Evolutionary conservation across 106 monocot species (phyloP), one percentile per base, ranked within the genome.

Genomic region (Platanthera guangdongensis): DNA sequence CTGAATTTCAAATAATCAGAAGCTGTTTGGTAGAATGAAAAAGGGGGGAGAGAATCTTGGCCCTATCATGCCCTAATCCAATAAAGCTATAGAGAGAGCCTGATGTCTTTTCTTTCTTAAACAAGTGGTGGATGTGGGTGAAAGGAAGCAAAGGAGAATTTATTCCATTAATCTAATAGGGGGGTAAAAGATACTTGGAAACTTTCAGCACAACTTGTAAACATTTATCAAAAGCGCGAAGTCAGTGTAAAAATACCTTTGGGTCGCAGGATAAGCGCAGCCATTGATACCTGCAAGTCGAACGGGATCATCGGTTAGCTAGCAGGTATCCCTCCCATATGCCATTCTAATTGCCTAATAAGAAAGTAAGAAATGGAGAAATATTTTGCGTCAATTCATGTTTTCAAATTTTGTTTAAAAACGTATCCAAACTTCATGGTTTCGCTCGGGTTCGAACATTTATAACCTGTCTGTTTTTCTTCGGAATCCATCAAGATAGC

Each of bases 241-340:
- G 13, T 46, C 60, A 0, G 25, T 25, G 49, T n/a, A 51, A 57
- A 14, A 14, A 48, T 67, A 84, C 83, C 83, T 80, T 70, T 69
- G 62, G 2, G 76, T 76, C 14, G 80, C 57, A 50, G 83, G 83
- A 69, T 84, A 84, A 72, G 71, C 60, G 76, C 83, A 84, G 52
- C 79, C 83, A 45, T 52, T 62, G 8, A 10, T n/a, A 76, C 80
- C 83, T 84, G 75, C 68, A 76, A 65, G 18, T 9, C 25, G 52
- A 30, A 62, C 13, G 46, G 49, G 39, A 39, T 39, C 39, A 39
- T 39, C 39, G 39, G 64, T 3, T 13, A 5, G 51, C 21, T 21
- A 50, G 2, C 4, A 21, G 72, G 0, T 30, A 60, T 19, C 10
- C 32, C 59, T 59, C 9, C 2, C 9, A 46, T 10, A 51, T 39